phyloP scores from a whole-genome alignment of 768 basidiomycete genomes.

The Termitomyces sp. region DNA sequence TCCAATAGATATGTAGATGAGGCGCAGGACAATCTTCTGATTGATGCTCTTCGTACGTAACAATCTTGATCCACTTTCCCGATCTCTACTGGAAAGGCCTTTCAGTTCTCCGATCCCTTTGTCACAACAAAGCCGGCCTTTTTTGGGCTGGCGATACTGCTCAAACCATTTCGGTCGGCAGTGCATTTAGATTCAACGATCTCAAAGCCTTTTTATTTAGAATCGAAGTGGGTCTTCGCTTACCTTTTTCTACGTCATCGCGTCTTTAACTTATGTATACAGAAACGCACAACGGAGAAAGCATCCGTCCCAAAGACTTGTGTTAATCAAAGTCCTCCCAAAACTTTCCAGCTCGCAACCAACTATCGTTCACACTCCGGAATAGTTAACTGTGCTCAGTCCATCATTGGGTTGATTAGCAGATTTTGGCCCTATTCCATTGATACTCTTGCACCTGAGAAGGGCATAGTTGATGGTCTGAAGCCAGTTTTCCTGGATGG shows the following conservation, averaged over 20 bases:
- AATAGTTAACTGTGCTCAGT: slow-evolving; percentile 68
- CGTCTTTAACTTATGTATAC: neutral
- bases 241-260: neutral
- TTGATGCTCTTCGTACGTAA: slow-evolving; percentile 53
- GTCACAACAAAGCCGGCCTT: slow-evolving; percentile 57
- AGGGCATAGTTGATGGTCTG: slow-evolving; percentile 46
- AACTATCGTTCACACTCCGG: slow-evolving; percentile 74
- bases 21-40: slow-evolving; percentile 65
- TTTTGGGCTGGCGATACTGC: slow-evolving; percentile 83
- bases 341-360: slow-evolving; percentile 50
- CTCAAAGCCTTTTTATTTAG: slow-evolving; percentile 63
- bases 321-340: slow-evolving; percentile 9
- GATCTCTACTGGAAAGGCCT: neutral
- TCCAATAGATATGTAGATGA: slow-evolving; percentile 62
- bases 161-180: slow-evolving; percentile 71
- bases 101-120: slow-evolving; percentile 58
- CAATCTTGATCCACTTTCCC: neutral
- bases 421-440: slow-evolving; percentile 62
- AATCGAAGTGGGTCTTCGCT: slow-evolving; percentile 42
- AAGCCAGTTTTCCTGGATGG: slow-evolving; percentile 56
- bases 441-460: slow-evolving; percentile 52
- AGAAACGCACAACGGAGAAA: slow-evolving; percentile 12
- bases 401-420: slow-evolving; percentile 56
- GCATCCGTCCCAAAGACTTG: neutral
- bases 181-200: slow-evolving; percentile 67